Percentiles rank a stretch among this genome's conserved stretches.
Conservation (phyloP, 371 early-diverging fungal species). For the Circinella umbellata region DNA sequence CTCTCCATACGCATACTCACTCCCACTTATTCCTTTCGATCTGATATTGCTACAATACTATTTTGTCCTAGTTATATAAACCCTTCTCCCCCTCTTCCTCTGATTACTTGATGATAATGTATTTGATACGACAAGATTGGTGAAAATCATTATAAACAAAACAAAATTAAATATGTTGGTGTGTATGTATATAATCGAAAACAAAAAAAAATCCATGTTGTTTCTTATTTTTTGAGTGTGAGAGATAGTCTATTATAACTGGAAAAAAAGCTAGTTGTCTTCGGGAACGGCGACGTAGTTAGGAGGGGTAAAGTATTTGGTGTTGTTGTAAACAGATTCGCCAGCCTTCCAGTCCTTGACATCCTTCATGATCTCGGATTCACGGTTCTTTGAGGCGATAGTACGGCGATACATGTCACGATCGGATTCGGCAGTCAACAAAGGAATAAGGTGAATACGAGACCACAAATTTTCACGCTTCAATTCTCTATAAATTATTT, state of each 20-base stretch:
- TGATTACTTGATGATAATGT: no score
- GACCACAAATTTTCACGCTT: conserved; percentile 94
- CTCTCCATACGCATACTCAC: no score
- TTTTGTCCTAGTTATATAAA: no score
- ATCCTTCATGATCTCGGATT: conserved; percentile 88
- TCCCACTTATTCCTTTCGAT: no score
- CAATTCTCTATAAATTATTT: conserved; percentile 70
- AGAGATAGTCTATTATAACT: background rate
- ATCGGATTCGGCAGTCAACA: conserved; percentile 94
- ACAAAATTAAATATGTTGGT: background rate
- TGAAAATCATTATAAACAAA: background rate
- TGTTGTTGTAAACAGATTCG: conserved; percentile 83
- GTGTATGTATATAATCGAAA: conserved; percentile 3
- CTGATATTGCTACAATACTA: no score
- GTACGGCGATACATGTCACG: conserved; percentile 90
- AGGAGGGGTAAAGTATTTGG: conserved; percentile 78
- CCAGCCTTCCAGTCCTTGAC: conserved; percentile 83
- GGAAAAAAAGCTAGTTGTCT: conserved; percentile 34
- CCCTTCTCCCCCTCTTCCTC: no score
- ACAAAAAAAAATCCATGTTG: conserved; percentile 10
- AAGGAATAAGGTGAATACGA: conserved; percentile 87
- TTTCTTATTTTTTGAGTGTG: background rate
- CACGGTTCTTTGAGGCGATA: conserved; percentile 75
- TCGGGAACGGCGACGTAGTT: conserved; percentile 56
- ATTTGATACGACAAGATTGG: no score